These are phyloP conservation scores for Linnemannia schmuckeri DNA, from an alignment of 192 early-diverging fungal species.

Conservation along the genomic window DNA sequence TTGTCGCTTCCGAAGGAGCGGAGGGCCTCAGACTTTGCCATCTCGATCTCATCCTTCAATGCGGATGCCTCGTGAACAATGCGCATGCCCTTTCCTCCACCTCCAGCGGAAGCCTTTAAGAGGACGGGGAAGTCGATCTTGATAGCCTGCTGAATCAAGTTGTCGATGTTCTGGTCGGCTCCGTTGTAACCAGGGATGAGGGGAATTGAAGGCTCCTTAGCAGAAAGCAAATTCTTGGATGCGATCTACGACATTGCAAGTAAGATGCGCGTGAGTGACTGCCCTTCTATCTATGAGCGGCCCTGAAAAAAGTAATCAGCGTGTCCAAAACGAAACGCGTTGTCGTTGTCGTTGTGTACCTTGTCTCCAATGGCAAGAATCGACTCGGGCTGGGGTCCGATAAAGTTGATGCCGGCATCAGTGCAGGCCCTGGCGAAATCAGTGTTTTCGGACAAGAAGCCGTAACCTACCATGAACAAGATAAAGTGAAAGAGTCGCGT, in stretches of 20 bases:
- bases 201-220: constrained; percentile 66
- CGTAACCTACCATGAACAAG: constrained; percentile 59
- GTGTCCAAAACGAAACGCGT: neutral
- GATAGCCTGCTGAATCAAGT: constrained; percentile 63
- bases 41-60: constrained; percentile 65
- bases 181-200: constrained; percentile 79
- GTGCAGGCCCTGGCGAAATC: constrained; percentile 67
- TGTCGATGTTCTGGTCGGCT: constrained; percentile 64
- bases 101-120: constrained; percentile 73
- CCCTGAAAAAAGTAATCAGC: neutral
- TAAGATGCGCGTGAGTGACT: neutral
- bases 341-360: constrained; percentile 13
- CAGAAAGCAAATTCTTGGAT: constrained; percentile 69
- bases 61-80: constrained; percentile 65
- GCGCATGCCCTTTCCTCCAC: constrained; percentile 78
- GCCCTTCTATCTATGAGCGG: neutral
- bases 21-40: constrained; percentile 67
- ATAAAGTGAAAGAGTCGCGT: neutral
- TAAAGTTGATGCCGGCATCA: constrained; percentile 66
- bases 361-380: constrained; percentile 75
- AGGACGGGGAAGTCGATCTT: constrained; percentile 71
- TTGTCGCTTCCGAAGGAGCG: constrained; percentile 70
- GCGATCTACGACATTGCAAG: constrained; percentile 45
- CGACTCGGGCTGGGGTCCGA: constrained; percentile 68
- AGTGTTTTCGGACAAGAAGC: constrained; percentile 73